A percentile compares a stretch with the other conserved stretches of the same genome.
Conservation (phyloP, 2,329 filamentous ascomycete species). For the Diplodia scrobiculata region DNA sequence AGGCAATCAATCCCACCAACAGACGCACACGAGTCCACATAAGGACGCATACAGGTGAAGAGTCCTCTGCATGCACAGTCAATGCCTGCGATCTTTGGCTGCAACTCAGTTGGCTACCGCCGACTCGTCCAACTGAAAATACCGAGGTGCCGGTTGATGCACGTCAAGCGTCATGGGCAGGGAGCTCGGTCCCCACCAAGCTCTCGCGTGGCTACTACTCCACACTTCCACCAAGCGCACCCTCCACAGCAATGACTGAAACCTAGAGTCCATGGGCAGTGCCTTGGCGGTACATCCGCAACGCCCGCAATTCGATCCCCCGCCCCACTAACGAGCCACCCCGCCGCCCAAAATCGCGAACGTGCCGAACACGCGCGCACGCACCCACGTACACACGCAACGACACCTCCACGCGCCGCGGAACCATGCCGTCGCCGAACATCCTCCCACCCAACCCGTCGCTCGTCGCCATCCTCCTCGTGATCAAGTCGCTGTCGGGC, state of each 20-base stretch:
- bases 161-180: conserved; percentile 2
- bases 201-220: conserved; percentile 16
- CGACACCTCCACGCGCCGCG: neutral
- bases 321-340: neutral
- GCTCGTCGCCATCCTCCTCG: conserved; percentile 47
- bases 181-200: conserved; percentile 9
- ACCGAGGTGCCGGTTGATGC: conserved; percentile 11
- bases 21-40: too few species aligned
- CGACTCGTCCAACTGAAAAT: neutral
- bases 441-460: conserved; percentile 33
- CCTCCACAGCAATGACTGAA: conserved; percentile 4
- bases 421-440: conserved; percentile 23
- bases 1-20: too few species aligned
- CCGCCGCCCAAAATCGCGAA: neutral
- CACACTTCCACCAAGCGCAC: neutral
- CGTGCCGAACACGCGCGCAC: neutral
- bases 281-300: conserved; percentile 8
- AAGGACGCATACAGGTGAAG: too few species aligned
- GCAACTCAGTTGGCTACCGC: too few species aligned
- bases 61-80: too few species aligned
- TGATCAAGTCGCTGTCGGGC: conserved; percentile 42
- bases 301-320: neutral
- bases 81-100: too few species aligned
- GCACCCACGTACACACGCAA: neutral
- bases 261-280: conserved; percentile 5